A percentile compares a stretch with the other conserved stretches of the same genome.
Evolutionary conservation across 805 yeast genomes (phyloP).

Genomic region (Aciculoconidium aculeatum): DNA sequence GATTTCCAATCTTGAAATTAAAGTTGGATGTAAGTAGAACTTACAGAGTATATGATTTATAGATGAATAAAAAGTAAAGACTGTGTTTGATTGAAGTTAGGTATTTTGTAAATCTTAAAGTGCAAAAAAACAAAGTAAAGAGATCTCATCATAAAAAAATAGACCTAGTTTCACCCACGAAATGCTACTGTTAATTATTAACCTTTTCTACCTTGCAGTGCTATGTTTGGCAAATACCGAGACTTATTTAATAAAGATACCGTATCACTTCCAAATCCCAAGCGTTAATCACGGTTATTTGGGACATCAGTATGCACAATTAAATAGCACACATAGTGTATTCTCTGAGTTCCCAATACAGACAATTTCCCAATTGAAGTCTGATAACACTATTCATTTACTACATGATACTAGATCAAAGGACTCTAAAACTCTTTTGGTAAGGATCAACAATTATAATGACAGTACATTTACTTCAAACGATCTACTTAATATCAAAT

Average conservation of each 20-base stretch:
- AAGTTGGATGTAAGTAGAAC: slow-evolving; percentile 2
- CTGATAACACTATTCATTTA: slow-evolving; percentile 9
- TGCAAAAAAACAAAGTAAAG: too few relatives aligned
- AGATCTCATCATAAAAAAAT: too few relatives aligned
- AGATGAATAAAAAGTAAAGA: too few relatives aligned
- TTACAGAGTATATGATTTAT: slow-evolving; percentile 3
- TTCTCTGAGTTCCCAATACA: slow-evolving; percentile 21
- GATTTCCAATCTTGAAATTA: slow-evolving; percentile 6
- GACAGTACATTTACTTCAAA: slow-evolving; percentile 19
- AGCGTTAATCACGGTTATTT: too few relatives aligned
- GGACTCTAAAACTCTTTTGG: slow-evolving; percentile 15
- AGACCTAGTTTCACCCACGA: too few relatives aligned
- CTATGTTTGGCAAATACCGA: slow-evolving; percentile 32
- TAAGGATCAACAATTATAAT: slow-evolving; percentile 29
- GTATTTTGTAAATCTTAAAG: too few relatives aligned
- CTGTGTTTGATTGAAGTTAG: too few relatives aligned
- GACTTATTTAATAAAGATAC: slow-evolving; percentile 24
- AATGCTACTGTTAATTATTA: too few relatives aligned
- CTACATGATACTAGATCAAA: slow-evolving; percentile 6
- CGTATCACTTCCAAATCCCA: slow-evolving; percentile 32
- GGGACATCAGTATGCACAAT: too few relatives aligned
- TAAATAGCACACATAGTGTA: slow-evolving; percentile 18
- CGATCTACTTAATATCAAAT: slow-evolving; percentile 22
- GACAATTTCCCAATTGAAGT: slow-evolving; percentile 10
- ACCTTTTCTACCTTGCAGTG: background rate